A percentile compares a stretch with the other conserved stretches of the same genome.
phyloP scores from a whole-genome alignment of 1,284 basidiomycete species.

The Cutaneotrichosporon mucoides region DNA sequence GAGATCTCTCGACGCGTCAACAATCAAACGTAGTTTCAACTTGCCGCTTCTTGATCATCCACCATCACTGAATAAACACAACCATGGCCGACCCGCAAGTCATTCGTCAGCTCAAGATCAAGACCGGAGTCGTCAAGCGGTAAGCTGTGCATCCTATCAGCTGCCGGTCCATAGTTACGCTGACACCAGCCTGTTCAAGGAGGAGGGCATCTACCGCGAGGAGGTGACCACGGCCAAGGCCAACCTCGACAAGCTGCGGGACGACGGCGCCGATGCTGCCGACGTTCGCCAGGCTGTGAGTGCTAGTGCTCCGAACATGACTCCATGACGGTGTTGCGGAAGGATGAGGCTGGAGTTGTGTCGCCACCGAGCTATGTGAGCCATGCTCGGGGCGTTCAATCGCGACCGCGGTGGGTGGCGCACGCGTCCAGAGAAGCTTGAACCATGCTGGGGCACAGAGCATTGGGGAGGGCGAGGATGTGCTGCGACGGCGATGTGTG shows the following conservation, averaged over 20 bases:
- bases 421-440: no score
- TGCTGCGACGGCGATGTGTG: no score
- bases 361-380: no score
- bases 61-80: background rate
- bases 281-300: constrained; percentile 75
- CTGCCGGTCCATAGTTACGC: background rate
- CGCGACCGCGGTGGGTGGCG: no score
- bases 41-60: no score
- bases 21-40: no score
- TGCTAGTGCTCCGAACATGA: no score
- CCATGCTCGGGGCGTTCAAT: no score
- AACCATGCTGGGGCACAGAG: no score
- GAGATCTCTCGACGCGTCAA: background rate
- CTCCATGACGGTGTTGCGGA: no score
- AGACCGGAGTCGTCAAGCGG: constrained; percentile 68
- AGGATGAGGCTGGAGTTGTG: no score
- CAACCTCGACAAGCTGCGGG: constrained; percentile 62
- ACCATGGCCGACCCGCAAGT: constrained; percentile 41
- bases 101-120: constrained; percentile 68
- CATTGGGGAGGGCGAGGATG: no score
- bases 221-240: constrained; percentile 62
- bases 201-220: constrained; percentile 63
- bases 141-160: constrained; percentile 45
- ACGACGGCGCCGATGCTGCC: constrained; percentile 67
- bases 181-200: constrained; percentile 63